Evolutionary conservation across 345 rosid genomes (phyloP).

Genomic region (Streptanthus diversifolius): DNA sequence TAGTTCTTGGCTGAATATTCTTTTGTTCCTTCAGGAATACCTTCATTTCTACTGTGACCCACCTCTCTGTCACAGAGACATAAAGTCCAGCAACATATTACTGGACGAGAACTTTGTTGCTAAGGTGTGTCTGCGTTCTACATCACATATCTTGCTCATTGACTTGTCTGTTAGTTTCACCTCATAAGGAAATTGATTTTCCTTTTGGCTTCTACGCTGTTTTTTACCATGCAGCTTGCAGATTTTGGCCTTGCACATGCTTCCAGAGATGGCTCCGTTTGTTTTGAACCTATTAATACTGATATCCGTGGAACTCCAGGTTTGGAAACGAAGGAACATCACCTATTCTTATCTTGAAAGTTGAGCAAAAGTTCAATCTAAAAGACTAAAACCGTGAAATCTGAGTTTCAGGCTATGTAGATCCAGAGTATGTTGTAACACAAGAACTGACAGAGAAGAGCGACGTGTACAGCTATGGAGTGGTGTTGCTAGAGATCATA

Average conservation of each 20-base stretch:
- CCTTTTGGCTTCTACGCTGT: neutral
- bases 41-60: slow-evolving; percentile 98
- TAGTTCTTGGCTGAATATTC: slow-evolving; percentile 15
- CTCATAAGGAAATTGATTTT: neutral
- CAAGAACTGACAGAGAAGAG: slow-evolving; percentile 93
- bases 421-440: slow-evolving; percentile 84
- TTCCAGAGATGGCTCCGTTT: slow-evolving; percentile 82
- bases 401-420: slow-evolving; percentile 74
- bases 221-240: slow-evolving; percentile 61
- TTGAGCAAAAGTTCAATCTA: neutral
- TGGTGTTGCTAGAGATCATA: slow-evolving; percentile 75
- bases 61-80: slow-evolving; percentile 94
- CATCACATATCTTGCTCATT: neutral
- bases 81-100: slow-evolving; percentile 93
- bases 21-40: slow-evolving; percentile 59
- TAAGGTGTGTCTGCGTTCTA: slow-evolving; percentile 47
- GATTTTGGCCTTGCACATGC: slow-evolving; percentile 96
- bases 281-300: slow-evolving; percentile 82
- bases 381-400: slow-evolving; percentile 8
- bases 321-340: slow-evolving; percentile 28
- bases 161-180: neutral
- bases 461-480: slow-evolving; percentile 91
- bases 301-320: slow-evolving; percentile 99
- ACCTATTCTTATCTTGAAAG: neutral
- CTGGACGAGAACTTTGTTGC: slow-evolving; percentile 85